A percentile compares a stretch with the other conserved stretches of the same genome.
These are phyloP conservation scores for Talaromyces ruber DNA, from an alignment of 495 filamentous ascomycete genomes.

Conservation along the genomic window DNA sequence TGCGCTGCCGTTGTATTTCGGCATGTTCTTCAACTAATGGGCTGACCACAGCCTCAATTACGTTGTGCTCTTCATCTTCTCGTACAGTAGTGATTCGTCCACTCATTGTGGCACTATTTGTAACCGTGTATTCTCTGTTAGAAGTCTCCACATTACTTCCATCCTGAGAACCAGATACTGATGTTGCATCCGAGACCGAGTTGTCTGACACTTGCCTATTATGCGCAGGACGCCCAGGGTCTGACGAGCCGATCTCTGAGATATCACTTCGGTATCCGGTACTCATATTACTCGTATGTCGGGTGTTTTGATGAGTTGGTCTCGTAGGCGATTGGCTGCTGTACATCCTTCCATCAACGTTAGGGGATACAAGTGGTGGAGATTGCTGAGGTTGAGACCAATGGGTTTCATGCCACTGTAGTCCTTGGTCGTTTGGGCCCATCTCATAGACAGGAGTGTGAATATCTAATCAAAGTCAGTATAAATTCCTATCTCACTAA, in stretches of 20 bases:
- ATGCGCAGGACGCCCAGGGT: background rate
- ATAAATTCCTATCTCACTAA: background rate
- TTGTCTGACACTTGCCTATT: conserved; percentile 1
- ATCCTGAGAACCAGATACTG: background rate
- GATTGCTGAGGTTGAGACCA: conserved; percentile 2
- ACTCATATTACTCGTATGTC: background rate
- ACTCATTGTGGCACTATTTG: background rate
- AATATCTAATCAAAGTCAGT: background rate
- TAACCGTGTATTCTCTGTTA: background rate
- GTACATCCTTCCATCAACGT: background rate
- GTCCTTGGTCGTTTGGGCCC: background rate
- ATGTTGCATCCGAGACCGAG: conserved; percentile 1
- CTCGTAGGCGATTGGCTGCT: background rate
- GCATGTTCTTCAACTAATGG: background rate
- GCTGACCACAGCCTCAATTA: background rate
- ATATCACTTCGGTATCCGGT: conserved; percentile 2
- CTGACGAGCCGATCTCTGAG: background rate
- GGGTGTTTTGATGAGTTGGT: background rate
- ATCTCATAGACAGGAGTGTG: conserved; percentile 3
- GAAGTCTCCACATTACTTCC: background rate
- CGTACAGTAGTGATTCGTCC: background rate
- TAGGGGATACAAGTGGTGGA: background rate
- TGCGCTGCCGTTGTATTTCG: background rate
- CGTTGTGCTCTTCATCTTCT: background rate
- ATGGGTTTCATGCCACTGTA: background rate